Evolutionary conservation across 352 stramenopile species (phyloP), one percentile per base, ranked within the genome.

Genomic region (Pythium myriotylum): DNA sequence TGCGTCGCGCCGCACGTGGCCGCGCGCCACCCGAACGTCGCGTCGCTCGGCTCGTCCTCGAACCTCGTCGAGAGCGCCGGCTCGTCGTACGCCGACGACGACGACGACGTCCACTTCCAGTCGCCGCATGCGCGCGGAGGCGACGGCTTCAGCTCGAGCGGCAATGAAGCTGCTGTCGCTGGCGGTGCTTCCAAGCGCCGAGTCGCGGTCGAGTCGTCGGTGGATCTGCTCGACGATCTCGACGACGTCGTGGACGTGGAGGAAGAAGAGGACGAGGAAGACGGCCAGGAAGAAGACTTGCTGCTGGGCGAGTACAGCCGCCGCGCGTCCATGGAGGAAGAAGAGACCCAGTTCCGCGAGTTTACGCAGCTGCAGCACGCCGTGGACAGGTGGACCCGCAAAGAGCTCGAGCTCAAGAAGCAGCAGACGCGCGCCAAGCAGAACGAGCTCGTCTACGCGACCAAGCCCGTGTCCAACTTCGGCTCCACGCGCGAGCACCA

Each of bases 81-180:
- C 12, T 23, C 22, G 49, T 23, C 19, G 46, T 51, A 42, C 19
- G 69, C 29, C 58, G 68, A 42, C 54, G 69, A 50, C 40, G 64
- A 77, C 45, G 59, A 83, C 24, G 75, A 87, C 19, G 62, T 88
- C 56, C 74, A 89, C 41, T 89, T 88, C 45, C 65, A 77, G 46
- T 84, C 73, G 5, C 76, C 82, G 3, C 41, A 72, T 10, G 29
- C 5, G 0, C 40, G 59, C 12, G 40, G 17, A 0, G 42, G 67
- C 2, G 41, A 24, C 20, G 41, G 20, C 17, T 60, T 45, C 13
- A 51, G 50, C 0, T 67, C 60, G 23, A 26, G 59, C 19, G 52
- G 27, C n/a, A n/a, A n/a, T n/a, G n/a, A n/a, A n/a, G n/a, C n/a
- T n/a, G n/a, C n/a, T n/a, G n/a, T n/a, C n/a, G n/a, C n/a, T n/a